Evolutionary conservation across 2,329 filamentous ascomycete genomes (phyloP).

Genomic region (Knufia petricola): DNA sequence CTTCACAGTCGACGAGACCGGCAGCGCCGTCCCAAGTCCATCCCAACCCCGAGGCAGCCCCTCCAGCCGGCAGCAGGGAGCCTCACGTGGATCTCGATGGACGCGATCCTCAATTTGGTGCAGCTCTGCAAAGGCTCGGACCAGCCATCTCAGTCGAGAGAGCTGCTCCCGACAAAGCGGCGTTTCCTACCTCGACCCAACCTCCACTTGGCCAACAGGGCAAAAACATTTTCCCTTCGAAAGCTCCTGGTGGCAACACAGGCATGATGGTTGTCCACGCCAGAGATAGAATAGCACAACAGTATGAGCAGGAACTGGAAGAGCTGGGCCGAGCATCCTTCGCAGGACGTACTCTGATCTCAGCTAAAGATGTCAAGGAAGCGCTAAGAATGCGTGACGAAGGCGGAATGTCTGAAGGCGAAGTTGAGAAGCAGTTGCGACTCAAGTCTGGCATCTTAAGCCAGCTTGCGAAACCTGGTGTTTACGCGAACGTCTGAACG

Average conservation of each 20-base stretch:
- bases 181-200: conserved; percentile 24
- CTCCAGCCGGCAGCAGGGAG: conserved; percentile 13
- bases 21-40: conserved; percentile 16
- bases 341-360: conserved; percentile 37
- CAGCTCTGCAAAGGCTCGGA: conserved; percentile 61
- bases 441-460: conserved; percentile 33
- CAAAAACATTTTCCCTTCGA: conserved; percentile 30
- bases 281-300: conserved; percentile 40
- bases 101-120: conserved; percentile 59
- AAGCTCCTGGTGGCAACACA: conserved; percentile 38
- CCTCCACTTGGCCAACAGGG: conserved; percentile 23
- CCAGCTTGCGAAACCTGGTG: not conserved
- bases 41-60: conserved; percentile 13
- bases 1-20: conserved; percentile 8
- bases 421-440: conserved; percentile 38
- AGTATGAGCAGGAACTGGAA: conserved; percentile 46
- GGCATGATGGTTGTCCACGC: conserved; percentile 45
- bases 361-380: conserved; percentile 42
- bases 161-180: conserved; percentile 41
- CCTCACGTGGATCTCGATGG: conserved; percentile 47
- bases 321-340: conserved; percentile 36
- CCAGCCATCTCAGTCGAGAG: conserved; percentile 44
- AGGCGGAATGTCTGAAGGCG: conserved; percentile 26
- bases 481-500: conserved; percentile 6
- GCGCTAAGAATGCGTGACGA: conserved; percentile 40